Evolutionary conservation across 345 rosid genomes (phyloP), one percentile per base, ranked within the genome.

Genomic region (Erodium maritimum): DNA sequence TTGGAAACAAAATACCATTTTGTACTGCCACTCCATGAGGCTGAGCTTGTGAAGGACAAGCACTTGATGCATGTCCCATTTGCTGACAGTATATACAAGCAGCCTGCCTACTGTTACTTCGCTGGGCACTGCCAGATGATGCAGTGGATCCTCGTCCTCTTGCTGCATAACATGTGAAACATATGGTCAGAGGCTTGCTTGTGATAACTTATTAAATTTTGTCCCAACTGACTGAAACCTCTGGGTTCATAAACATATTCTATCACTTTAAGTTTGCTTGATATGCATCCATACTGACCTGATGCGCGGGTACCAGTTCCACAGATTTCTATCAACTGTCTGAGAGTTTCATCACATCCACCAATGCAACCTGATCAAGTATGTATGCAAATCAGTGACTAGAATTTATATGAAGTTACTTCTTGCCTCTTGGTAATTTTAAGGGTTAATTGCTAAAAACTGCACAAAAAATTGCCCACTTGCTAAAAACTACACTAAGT

Each of bases 301-400:
- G 83, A 75, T 73, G 72, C 59, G 34, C 96, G 96, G 54, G 91
- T 74, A 61, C 96, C 98, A 23, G 96, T 88, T 76, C 96, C 98
- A 68, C 98, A 91, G 57, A 88, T 86, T 65, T 88, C 94, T 67
- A 69, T 83, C 69, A 91, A 66, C 67, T 88, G 89, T 60, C 74
- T 85, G 23, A 86, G 89, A 23, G 70, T 85, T 34, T 77, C 86
- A 67, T 91, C 98, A 58, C 98, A 91, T 50, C 95, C 95, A 67
- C 98, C 98, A 56, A 91, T 69, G 73, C 98, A 88, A 64, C 98
- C 98, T 91, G 78, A 60, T 54, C 51, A 64, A 13, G 56, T 19
- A 65, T 50, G 33, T 19, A 74, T 58, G 45, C 50, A 59, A 68
- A 21, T 64, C 25, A 20, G 23, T 19, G 19, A 20, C 23, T 21